Evolutionary conservation across 2,329 filamentous ascomycete species (phyloP).

Genomic region (Proliferodiscus dingleyae): DNA sequence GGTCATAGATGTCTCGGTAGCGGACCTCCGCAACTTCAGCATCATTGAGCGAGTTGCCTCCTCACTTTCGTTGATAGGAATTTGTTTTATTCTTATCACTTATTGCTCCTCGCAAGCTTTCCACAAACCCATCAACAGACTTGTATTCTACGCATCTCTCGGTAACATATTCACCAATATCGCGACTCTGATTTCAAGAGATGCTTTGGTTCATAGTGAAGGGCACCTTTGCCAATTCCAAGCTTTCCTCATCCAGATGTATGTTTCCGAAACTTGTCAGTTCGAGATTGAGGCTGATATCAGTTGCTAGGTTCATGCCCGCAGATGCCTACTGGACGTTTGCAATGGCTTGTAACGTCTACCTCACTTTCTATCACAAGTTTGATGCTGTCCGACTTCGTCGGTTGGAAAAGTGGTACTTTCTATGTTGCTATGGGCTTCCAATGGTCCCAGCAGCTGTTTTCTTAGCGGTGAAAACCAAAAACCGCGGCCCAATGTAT

Average conservation of each 20-base stretch:
- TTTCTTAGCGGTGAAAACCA: conserved; percentile 59
- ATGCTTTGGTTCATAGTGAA: conserved; percentile 42
- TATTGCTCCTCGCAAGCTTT: conserved; percentile 56
- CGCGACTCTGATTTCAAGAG: conserved; percentile 66
- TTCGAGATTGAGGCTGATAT: neutral
- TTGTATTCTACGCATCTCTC: conserved; percentile 79
- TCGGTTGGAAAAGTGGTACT: conserved; percentile 65
- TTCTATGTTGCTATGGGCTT: conserved; percentile 66
- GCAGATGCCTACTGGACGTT: conserved; percentile 74
- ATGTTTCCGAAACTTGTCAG: conserved; percentile 30
- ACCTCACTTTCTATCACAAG: conserved; percentile 72
- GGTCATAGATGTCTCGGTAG: conserved; percentile 5
- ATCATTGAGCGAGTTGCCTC: conserved; percentile 65
- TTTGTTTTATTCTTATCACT: conserved; percentile 65
- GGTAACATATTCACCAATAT: conserved; percentile 76
- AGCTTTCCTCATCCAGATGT: conserved; percentile 79
- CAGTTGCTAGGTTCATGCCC: conserved; percentile 63
- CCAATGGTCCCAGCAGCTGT: conserved; percentile 64
- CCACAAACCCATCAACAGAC: conserved; percentile 80
- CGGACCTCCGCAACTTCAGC: conserved; percentile 37
- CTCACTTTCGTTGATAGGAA: conserved; percentile 65
- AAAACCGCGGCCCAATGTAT: conserved; percentile 56
- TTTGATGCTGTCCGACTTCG: conserved; percentile 62
- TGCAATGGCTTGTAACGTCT: conserved; percentile 80
- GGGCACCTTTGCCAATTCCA: conserved; percentile 59